A percentile compares a stretch with the other conserved stretches of the same genome.
phyloP scores from a whole-genome alignment of 176 grass and related monocot species.

The Oryza glaberrima region DNA sequence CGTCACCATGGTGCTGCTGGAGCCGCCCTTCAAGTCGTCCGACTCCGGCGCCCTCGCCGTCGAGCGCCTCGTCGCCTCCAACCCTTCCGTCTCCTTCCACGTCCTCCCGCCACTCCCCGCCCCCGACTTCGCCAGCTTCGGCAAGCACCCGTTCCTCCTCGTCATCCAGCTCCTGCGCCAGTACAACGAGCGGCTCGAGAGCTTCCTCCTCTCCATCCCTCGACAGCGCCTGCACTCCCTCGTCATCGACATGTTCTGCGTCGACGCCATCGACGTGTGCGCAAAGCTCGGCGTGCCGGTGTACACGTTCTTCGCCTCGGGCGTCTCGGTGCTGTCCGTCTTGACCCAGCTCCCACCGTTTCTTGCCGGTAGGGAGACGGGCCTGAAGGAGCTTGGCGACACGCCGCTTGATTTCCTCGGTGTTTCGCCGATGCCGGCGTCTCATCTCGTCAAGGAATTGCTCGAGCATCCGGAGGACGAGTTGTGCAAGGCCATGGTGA shows the following conservation, averaged over 20 bases:
- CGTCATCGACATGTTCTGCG: slow-evolving; percentile 39
- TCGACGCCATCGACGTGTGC: slow-evolving; percentile 2
- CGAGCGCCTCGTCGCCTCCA: slow-evolving; percentile 11
- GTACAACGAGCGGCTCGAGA: slow-evolving; percentile 38
- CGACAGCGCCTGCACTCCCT: slow-evolving; percentile 35
- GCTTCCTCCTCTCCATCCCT: slow-evolving; percentile 31
- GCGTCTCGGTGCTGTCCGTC: slow-evolving; percentile 16
- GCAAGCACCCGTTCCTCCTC: slow-evolving; percentile 22
- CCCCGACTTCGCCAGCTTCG: slow-evolving; percentile 11
- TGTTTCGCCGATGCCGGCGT: slow-evolving; percentile 23
- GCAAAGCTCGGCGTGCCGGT: slow-evolving; percentile 20
- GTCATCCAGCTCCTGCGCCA: background rate
- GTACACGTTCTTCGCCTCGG: slow-evolving; percentile 27
- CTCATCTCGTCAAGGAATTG: slow-evolving; percentile 23
- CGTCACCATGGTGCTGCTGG: slow-evolving; percentile 31
- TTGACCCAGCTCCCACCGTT: slow-evolving; percentile 1
- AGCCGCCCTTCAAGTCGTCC: slow-evolving; percentile 30
- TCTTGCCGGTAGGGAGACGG: background rate
- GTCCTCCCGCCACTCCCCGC: slow-evolving; percentile 6
- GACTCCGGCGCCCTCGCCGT: background rate
- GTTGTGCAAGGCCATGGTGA: slow-evolving; percentile 14
- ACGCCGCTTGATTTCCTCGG: slow-evolving; percentile 29
- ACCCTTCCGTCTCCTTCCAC: slow-evolving; percentile 34
- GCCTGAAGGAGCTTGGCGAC: slow-evolving; percentile 24
- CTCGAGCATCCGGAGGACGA: slow-evolving; percentile 36